phyloP scores from a whole-genome alignment of 768 basidiomycete species.

The Pleurotus tuoliensis region DNA sequence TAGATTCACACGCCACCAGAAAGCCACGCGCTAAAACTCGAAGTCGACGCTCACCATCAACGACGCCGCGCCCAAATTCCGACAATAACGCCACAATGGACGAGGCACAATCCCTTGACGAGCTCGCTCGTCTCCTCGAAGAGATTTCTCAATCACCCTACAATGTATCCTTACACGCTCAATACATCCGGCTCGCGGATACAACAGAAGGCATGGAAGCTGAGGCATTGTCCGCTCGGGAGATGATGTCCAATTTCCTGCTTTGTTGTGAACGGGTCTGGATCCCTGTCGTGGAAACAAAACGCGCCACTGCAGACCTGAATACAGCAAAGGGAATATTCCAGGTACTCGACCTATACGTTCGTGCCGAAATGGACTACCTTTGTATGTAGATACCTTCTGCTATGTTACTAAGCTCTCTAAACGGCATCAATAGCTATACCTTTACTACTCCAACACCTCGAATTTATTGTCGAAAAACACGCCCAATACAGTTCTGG shows the following conservation, averaged over 20 bases:
- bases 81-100: constrained; percentile 36
- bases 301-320: constrained; percentile 44
- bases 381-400: constrained; percentile 48
- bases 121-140: constrained; percentile 55
- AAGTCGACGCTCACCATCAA: background rate
- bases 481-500: constrained; percentile 37
- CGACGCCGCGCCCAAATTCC: background rate
- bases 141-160: constrained; percentile 56
- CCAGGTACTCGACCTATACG: constrained; percentile 58
- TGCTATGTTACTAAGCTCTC: background rate
- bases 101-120: constrained; percentile 58
- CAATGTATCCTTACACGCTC: constrained; percentile 58
- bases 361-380: constrained; percentile 70
- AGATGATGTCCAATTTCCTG: constrained; percentile 60
- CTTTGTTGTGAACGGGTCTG: constrained; percentile 71
- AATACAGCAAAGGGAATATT: constrained; percentile 47
- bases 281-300: constrained; percentile 62
- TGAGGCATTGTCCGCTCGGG: constrained; percentile 57
- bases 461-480: constrained; percentile 51
- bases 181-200: constrained; percentile 62
- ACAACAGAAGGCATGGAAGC: constrained; percentile 53
- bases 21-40: background rate
- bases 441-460: constrained; percentile 63
- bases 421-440: constrained; percentile 49
- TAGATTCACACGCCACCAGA: background rate